Base-by-base conservation (phyloP, 345 rosid genomes). In the Psidium guajava region DNA sequence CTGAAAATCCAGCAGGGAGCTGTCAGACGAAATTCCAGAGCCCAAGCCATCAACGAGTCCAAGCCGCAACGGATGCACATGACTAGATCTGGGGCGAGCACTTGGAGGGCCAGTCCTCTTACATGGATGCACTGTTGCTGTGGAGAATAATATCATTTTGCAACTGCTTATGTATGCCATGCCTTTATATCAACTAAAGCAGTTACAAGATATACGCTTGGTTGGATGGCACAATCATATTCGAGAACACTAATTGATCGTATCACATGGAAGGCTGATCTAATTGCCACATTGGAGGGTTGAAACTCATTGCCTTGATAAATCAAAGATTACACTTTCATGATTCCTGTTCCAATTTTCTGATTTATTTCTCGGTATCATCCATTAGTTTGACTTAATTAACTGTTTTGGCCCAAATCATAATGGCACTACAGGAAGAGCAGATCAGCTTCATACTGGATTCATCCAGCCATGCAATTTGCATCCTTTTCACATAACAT, bases 81-180 rank as follows among this genome's bases (percentile, higher is more conserved):
- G 40, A 69, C 52, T 28, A 59, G 85, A 86, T 50, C 86, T 89
- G 13, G 82, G 42, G 57, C 88, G 82, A 81, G 86, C 85, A 82
- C 85, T 55, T 15, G 89, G 87, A 81, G 88, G 87, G 75, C 88
- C 88, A 49, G 53, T 81, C 85, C 86, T 88, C 85, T 90, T 69
- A 69, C 47, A 32, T 18, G 77, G 47, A 32, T 69, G 47, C 77
- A 4, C 77, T 69, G 77, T 36, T 18, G 77, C 47, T 36, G 77
- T 36, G 22, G 47, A 36, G 12, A 32, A 32, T 32, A 36, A 64
- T 32, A 64, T 61, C 44, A 32, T 69, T 36, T 69, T 18, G 25
- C 77, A 20, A 69, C 77, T 69, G 77, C 44, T 18, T 69, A 69
- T 32, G 22, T 32, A 32, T 69, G 77, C 77, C 36, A 36, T 36